These are phyloP conservation scores for Lactarius trivialis DNA, from an alignment of 768 basidiomycete species.

Conservation along the genomic window DNA sequence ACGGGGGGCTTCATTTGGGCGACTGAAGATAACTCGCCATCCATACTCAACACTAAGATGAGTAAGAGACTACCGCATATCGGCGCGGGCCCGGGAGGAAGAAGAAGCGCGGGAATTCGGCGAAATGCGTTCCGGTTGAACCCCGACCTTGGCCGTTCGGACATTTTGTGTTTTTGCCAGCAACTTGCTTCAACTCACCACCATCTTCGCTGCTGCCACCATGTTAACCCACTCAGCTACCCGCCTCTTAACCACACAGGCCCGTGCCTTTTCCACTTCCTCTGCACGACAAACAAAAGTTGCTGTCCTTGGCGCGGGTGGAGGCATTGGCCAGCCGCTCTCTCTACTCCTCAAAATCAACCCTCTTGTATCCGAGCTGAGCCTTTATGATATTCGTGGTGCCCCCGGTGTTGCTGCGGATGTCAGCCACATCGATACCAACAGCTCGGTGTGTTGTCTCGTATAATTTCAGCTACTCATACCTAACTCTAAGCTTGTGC, in stretches of 20 bases:
- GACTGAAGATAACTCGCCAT: neutral
- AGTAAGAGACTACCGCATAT: neutral
- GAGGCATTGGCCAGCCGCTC: constrained; percentile 97
- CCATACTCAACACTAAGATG: too few relatives aligned
- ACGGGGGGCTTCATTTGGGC: neutral
- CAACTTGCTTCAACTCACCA: neutral
- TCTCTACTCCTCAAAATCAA: constrained; percentile 91
- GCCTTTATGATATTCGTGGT: constrained; percentile 91
- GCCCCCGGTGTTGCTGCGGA: constrained; percentile 97
- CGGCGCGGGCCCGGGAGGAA: neutral
- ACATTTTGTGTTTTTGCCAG: neutral
- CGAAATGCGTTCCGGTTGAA: constrained; percentile 3
- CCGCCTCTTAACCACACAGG: constrained; percentile 47
- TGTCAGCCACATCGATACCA: constrained; percentile 89
- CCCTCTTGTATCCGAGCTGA: constrained; percentile 79
- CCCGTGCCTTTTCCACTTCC: constrained; percentile 73
- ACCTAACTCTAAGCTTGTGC: neutral
- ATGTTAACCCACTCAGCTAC: constrained; percentile 66
- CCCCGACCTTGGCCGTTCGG: neutral
- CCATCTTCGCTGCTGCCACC: constrained; percentile 23
- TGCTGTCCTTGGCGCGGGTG: constrained; percentile 95
- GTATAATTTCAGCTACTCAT: neutral
- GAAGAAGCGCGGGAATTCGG: neutral
- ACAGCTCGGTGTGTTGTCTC: constrained; percentile 55
- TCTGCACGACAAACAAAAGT: constrained; percentile 74